Evolutionary conservation across 768 basidiomycete species (phyloP), one percentile per base, ranked within the genome.

Genomic region (Tephrocybe sp.): DNA sequence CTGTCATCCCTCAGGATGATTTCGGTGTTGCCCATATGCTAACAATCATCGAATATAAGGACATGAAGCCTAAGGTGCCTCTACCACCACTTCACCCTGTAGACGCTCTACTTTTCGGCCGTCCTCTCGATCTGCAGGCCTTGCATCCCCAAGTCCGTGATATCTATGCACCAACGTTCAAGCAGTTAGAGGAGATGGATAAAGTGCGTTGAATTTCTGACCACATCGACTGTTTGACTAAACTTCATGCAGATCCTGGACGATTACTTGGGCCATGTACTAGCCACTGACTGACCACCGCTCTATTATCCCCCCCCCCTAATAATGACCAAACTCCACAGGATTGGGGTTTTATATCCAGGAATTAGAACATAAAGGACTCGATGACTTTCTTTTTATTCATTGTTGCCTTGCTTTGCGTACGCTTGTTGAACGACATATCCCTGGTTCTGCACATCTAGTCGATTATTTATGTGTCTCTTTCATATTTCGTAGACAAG

Each of bases 21-120:
- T 95, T 95, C 68, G 94, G 94, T 1, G 72, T 96, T 21, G 69
- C 80, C 7, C 78, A 84, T 44, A 93, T 97, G 90, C 78, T 97
- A 78, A 86, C 90, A 21, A 76, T 95, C 35, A 92, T 97, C 47
- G 87, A 93, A 65, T 77, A 79, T 30, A 75, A 77, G 27, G 83
- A 82, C 21, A 61, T 72, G n/a, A 55, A 64, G 16, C 72, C 72
- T 1, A 67, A 58, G 55, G 57, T 58, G 40, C 34, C 62, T n/a
- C 35, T 66, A 25, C 61, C 66, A 9, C 66, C 67, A 16, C 56
- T 82, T 53, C 77, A 89, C 52, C 76, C 81, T n/a, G 80, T 87
- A 18, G 88, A 89, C 44, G 86, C 83, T 54, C 59, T 88, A 64
- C 56, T 92, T 44, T 92, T 92, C 63, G 90, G 90, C 3, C 67